Percentiles rank a stretch among this genome's conserved stretches.
Evolutionary conservation across 768 basidiomycete genomes (phyloP).

Genomic region (Kwoniella dendrophila): DNA sequence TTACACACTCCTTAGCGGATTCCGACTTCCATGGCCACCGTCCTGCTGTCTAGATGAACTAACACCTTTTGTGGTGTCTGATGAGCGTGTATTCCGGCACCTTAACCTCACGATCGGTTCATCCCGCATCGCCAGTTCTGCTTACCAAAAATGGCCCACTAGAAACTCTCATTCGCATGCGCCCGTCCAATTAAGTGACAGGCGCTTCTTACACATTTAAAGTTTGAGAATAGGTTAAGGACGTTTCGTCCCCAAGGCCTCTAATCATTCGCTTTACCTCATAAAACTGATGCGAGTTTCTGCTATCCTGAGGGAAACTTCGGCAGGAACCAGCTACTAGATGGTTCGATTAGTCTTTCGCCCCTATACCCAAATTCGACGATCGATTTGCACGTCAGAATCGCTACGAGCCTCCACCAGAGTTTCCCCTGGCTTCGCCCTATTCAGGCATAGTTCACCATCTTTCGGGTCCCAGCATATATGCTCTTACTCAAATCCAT

Average conservation of each 20-base stretch:
- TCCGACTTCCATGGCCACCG: slow-evolving; percentile 84
- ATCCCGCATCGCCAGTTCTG: slow-evolving; percentile 60
- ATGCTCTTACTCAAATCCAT: slow-evolving; percentile 78
- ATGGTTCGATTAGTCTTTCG: slow-evolving; percentile 94
- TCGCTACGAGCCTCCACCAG: slow-evolving; percentile 93
- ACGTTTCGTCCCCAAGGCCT: slow-evolving; percentile 85
- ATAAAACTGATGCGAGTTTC: slow-evolving; percentile 65
- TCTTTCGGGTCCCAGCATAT: slow-evolving; percentile 86
- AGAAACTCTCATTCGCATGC: slow-evolving; percentile 67
- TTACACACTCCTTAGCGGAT: slow-evolving; percentile 84
- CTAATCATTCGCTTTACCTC: slow-evolving; percentile 77
- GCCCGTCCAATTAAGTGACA: slow-evolving; percentile 59
- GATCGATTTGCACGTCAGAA: slow-evolving; percentile 96
- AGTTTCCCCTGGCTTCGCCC: slow-evolving; percentile 94
- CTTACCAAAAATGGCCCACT: slow-evolving; percentile 65
- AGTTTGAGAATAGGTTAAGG: slow-evolving; percentile 81
- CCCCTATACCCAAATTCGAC: slow-evolving; percentile 94
- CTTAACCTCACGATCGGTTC: slow-evolving; percentile 73
- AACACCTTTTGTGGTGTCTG: slow-evolving; percentile 84
- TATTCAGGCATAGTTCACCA: slow-evolving; percentile 88
- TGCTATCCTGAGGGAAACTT: slow-evolving; percentile 81
- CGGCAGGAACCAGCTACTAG: slow-evolving; percentile 90
- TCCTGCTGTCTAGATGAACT: slow-evolving; percentile 86
- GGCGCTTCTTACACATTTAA: slow-evolving; percentile 67
- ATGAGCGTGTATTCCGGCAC: slow-evolving; percentile 69